Conservation (phyloP, 2,329 filamentous ascomycete genomes). For the Scorias spongiosa region DNA sequence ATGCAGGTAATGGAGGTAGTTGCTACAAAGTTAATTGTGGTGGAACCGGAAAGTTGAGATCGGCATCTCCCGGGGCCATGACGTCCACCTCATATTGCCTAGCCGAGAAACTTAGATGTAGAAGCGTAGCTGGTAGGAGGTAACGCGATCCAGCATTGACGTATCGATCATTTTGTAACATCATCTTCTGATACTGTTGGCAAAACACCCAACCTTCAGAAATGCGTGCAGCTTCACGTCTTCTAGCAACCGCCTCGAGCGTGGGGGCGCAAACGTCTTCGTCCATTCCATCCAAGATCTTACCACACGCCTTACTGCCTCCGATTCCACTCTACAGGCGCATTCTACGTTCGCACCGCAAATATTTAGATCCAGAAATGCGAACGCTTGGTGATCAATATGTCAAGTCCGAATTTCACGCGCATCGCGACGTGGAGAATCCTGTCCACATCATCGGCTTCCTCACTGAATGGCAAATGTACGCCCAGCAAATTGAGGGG, state of each 20-base stretch:
- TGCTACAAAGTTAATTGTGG: too few species aligned
- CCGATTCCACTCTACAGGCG: constrained; percentile 83
- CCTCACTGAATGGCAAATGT: constrained; percentile 89
- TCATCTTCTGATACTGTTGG: too few species aligned
- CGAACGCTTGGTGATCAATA: constrained; percentile 82
- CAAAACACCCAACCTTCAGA: too few species aligned
- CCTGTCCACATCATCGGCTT: constrained; percentile 91
- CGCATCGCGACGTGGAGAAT: constrained; percentile 72
- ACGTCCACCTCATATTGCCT: too few species aligned
- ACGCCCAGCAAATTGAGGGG: constrained; percentile 83
- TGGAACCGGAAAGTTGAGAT: too few species aligned
- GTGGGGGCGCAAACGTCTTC: constrained; percentile 16
- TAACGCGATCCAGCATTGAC: too few species aligned
- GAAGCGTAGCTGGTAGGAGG: too few species aligned
- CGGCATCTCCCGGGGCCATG: too few species aligned
- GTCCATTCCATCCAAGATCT: not conserved
- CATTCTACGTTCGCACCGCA: constrained; percentile 72
- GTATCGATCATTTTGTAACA: too few species aligned
- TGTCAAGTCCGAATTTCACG: constrained; percentile 80
- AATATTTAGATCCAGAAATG: constrained; percentile 56
- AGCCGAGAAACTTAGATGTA: too few species aligned
- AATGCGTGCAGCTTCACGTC: constrained; percentile 13
- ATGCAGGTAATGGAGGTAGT: too few species aligned
- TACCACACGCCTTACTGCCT: constrained; percentile 56
- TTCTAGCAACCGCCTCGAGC: constrained; percentile 18